These are phyloP conservation scores for Powellomyces hirtus DNA, from an alignment of 192 early-diverging fungal species.

Conservation along the genomic window DNA sequence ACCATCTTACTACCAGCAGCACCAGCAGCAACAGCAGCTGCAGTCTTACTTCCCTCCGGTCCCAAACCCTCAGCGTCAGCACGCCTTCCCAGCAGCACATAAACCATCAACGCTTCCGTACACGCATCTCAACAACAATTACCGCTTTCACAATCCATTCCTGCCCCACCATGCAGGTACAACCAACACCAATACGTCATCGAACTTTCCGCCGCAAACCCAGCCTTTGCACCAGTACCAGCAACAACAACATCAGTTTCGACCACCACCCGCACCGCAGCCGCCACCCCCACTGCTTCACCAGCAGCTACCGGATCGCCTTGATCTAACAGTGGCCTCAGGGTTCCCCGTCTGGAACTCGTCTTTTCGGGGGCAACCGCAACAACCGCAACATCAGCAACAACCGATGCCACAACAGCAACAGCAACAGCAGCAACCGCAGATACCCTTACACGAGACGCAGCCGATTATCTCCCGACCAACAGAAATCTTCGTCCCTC, in stretches of 20 bases:
- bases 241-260: too few species aligned
- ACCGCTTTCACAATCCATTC: too few species aligned
- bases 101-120: background rate
- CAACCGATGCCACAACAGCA: background rate
- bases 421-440: background rate
- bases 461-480: background rate
- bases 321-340: too few species aligned
- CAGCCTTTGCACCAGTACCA: too few species aligned
- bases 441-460: background rate
- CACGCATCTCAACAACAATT: background rate
- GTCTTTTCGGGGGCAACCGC: too few species aligned
- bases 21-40: background rate
- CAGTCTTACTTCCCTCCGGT: background rate
- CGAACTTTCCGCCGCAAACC: too few species aligned
- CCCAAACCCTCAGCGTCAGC: background rate
- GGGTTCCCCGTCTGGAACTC: too few species aligned
- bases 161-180: too few species aligned
- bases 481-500: background rate
- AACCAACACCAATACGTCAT: too few species aligned
- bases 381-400: background rate
- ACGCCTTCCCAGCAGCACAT: background rate
- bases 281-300: too few species aligned
- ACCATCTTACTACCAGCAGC: background rate
- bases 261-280: too few species aligned
- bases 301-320: too few species aligned